Percentiles rank a stretch among this genome's conserved stretches.
phyloP scores from a whole-genome alignment of 2,329 filamentous ascomycete species.

The Trichoderma harzianum region DNA sequence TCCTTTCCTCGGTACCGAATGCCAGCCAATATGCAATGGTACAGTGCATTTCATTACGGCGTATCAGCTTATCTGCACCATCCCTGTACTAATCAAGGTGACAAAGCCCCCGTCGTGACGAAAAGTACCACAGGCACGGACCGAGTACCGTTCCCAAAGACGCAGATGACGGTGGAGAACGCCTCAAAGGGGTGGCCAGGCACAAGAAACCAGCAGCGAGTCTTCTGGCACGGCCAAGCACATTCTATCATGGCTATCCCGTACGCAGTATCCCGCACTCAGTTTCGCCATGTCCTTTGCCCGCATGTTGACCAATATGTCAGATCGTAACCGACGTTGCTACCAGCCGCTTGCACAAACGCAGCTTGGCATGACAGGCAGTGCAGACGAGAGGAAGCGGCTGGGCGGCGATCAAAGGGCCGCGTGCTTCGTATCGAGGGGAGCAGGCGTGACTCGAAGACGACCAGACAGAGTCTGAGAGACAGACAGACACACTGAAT shows the following conservation, averaged over 20 bases:
- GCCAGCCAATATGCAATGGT: neutral
- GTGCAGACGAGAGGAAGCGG: neutral
- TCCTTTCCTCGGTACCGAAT: neutral
- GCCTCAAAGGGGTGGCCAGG: slow-evolving; percentile 6
- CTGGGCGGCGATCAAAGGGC: neutral
- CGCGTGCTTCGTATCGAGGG: neutral
- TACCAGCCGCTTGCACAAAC: neutral
- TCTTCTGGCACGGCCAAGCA: slow-evolving; percentile 6
- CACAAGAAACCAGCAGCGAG: neutral
- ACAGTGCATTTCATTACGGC: slow-evolving; percentile 3
- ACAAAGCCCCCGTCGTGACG: slow-evolving; percentile 12
- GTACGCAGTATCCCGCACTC: slow-evolving; percentile 2
- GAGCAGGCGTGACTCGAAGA: neutral
- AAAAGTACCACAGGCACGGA: slow-evolving; percentile 13
- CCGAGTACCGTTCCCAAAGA: neutral
- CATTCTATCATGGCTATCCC: slow-evolving; percentile 9
- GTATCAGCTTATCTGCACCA: slow-evolving; percentile 9
- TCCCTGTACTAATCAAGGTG: slow-evolving; percentile 11
- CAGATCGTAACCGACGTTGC: neutral
- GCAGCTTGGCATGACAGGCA: neutral
- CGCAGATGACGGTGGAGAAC: slow-evolving; percentile 13
- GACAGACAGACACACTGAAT: neutral
- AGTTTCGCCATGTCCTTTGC: neutral
- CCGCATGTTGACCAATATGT: neutral
- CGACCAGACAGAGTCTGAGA: neutral